phyloP scores from a whole-genome alignment of 2,329 filamentous ascomycete species.

The Cordyceps pruinosa region DNA sequence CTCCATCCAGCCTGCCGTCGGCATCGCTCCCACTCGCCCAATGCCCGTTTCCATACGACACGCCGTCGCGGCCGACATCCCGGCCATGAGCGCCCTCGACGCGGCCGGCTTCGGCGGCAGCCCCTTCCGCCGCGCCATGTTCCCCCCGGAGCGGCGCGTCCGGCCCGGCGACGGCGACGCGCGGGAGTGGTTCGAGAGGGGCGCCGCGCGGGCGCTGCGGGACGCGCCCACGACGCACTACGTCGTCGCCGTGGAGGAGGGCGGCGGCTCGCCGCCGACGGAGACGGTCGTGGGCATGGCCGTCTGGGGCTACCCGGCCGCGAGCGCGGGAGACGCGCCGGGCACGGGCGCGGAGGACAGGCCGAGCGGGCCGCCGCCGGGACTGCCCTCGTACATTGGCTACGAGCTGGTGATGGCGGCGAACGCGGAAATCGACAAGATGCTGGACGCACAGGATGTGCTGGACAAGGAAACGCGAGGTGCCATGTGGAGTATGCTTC shows the following conservation, averaged over 20 bases:
- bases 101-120: background rate
- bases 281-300: background rate
- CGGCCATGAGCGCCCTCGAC: constrained; percentile 1
- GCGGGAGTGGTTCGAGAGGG: background rate
- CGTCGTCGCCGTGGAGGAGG: background rate
- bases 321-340: background rate
- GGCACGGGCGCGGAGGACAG: background rate
- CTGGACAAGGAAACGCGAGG: constrained; percentile 6
- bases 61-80: constrained; percentile 1
- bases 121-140: constrained; percentile 1
- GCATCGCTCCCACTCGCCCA: background rate
- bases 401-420: background rate
- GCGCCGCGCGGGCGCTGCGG: background rate
- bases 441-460: background rate
- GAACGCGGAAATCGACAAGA: background rate
- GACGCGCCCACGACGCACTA: background rate
- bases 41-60: constrained; percentile 2
- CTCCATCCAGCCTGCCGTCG: background rate
- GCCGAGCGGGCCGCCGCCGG: background rate
- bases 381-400: background rate
- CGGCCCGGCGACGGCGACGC: background rate
- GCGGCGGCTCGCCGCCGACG: background rate
- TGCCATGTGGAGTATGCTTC: background rate
- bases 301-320: background rate
- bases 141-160: background rate